phyloP scores from a whole-genome alignment of 345 rosid genomes.

The Salix purpurea region DNA sequence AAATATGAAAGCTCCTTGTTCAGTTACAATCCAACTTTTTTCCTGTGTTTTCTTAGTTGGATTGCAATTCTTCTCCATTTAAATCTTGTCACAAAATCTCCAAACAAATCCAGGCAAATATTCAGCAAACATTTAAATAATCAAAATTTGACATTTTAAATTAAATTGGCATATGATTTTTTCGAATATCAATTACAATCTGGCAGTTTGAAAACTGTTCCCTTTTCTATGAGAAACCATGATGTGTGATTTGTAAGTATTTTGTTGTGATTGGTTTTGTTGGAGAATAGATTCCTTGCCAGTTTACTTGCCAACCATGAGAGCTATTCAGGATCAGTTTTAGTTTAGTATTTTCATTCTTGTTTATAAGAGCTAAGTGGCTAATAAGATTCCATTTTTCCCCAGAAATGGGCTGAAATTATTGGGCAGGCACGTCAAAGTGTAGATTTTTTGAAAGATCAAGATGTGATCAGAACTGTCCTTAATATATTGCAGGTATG shows the following conservation, averaged over 20 bases:
- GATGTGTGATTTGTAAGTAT: background rate
- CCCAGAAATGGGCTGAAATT: slow-evolving; percentile 97
- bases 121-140: background rate
- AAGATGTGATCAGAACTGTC: slow-evolving; percentile 78
- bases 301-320: background rate
- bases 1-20: background rate
- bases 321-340: slow-evolving; percentile 57
- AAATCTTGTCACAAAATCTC: background rate
- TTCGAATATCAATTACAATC: background rate
- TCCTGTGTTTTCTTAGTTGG: background rate
- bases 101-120: background rate
- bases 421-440: slow-evolving; percentile 93
- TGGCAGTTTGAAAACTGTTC: background rate
- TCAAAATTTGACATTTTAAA: background rate
- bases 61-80: background rate
- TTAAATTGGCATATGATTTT: background rate
- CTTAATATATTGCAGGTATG: slow-evolving; percentile 89
- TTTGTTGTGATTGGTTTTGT: background rate
- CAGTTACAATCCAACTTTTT: background rate
- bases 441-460: slow-evolving; percentile 89
- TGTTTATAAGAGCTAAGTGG: background rate
- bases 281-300: background rate
- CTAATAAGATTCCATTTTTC: slow-evolving; percentile 15
- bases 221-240: background rate
- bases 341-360: background rate